phyloP scores from a whole-genome alignment of 2,329 filamentous ascomycete species.

The Fusarium sambucinum region DNA sequence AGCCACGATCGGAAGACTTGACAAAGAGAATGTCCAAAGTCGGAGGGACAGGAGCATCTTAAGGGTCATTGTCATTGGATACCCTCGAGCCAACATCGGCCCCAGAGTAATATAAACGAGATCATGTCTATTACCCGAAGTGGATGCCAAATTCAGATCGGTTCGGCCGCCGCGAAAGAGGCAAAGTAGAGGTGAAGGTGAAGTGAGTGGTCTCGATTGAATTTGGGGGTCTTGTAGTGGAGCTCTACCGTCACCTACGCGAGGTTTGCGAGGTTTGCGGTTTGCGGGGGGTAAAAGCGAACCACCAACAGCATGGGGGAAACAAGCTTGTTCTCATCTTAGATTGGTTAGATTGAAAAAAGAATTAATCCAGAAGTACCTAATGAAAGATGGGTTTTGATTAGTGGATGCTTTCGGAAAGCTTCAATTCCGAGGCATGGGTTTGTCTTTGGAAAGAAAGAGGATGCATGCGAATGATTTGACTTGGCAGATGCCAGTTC shows the following conservation, averaged over 20 bases:
- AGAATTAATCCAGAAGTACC: constrained; percentile 32
- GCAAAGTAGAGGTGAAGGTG: neutral
- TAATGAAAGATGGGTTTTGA: constrained; percentile 10
- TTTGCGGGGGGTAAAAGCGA: neutral
- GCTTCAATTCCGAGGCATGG: constrained; percentile 26
- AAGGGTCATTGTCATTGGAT: neutral
- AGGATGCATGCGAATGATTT: neutral
- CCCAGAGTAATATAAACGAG: constrained; percentile 23
- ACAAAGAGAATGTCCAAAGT: neutral
- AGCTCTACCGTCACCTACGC: too few relatives aligned
- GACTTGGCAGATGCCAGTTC: neutral
- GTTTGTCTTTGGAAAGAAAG: constrained; percentile 7
- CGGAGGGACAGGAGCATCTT: neutral
- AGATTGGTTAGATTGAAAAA: neutral
- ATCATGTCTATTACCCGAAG: constrained; percentile 28
- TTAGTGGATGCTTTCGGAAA: constrained; percentile 35
- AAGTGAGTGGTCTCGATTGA: neutral
- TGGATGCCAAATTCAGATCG: constrained; percentile 5
- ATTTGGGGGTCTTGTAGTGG: constrained; percentile 22
- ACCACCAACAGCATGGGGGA: neutral
- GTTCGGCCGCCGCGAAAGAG: constrained; percentile 15
- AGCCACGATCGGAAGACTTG: constrained; percentile 7
- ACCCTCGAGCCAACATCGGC: neutral
- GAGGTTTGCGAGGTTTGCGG: constrained; percentile 40
- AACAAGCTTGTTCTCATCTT: neutral